Percentiles rank a stretch among this genome's conserved stretches.
phyloP scores from a whole-genome alignment of 257 asterid genomes.

The Solanum boliviense region DNA sequence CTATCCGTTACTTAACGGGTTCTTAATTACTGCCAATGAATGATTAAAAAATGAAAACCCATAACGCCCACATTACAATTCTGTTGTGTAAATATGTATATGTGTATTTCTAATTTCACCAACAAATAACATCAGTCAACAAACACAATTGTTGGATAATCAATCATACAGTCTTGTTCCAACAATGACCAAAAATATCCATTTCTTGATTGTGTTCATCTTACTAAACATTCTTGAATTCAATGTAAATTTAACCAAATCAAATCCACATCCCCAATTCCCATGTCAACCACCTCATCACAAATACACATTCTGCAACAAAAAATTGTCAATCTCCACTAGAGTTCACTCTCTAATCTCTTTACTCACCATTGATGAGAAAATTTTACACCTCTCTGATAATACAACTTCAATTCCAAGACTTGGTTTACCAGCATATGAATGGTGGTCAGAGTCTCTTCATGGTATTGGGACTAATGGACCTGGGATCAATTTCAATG shows the following conservation, averaged over 20 bases:
- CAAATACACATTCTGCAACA: conserved; percentile 54
- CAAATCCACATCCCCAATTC: neutral
- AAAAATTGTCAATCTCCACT: conserved; percentile 29
- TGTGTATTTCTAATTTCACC: neutral
- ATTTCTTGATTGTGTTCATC: neutral
- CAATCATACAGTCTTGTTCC: neutral
- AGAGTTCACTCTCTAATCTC: conserved; percentile 60
- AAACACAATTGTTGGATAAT: neutral
- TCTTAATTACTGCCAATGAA: neutral
- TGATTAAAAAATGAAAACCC: neutral
- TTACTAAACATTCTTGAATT: neutral
- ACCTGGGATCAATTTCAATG: conserved; percentile 70
- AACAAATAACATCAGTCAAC: neutral
- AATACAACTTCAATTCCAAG: conserved; percentile 53
- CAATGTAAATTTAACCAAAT: neutral
- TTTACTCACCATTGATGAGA: conserved; percentile 56
- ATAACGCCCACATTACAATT: neutral
- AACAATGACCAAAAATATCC: neutral
- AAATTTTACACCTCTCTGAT: conserved; percentile 57
- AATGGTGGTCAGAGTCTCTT: conserved; percentile 98
- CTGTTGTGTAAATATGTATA: neutral
- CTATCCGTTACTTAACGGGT: neutral
- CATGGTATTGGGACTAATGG: conserved; percentile 80
- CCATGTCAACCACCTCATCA: conserved; percentile 56
- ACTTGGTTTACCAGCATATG: conserved; percentile 64